Evolutionary conservation across 768 basidiomycete genomes (phyloP).

Genomic region (Mycena rebaudengoi): DNA sequence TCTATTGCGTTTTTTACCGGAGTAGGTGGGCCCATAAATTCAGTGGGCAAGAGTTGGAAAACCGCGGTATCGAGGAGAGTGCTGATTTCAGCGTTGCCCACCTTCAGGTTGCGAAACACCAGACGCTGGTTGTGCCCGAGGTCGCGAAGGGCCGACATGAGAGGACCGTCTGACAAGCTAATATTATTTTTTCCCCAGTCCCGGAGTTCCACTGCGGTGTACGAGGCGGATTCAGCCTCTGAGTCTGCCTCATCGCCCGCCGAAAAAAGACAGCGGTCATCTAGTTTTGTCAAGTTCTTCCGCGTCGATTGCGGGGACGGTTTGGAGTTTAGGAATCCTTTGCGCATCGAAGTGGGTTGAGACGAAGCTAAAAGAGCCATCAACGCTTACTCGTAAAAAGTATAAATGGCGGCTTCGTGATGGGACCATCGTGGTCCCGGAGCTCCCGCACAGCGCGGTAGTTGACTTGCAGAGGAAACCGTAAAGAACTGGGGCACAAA

Average conservation of each 20-base stretch:
- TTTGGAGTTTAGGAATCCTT: not conserved
- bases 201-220: slow-evolving; percentile 11
- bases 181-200: slow-evolving; percentile 15
- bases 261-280: slow-evolving; percentile 15
- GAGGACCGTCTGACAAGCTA: slow-evolving; percentile 11
- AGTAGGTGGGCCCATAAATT: slow-evolving; percentile 3
- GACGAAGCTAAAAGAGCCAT: not conserved
- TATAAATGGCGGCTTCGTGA: not conserved
- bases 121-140: slow-evolving; percentile 19
- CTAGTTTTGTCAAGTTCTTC: slow-evolving; percentile 11
- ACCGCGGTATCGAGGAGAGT: slow-evolving; percentile 19
- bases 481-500: too few species aligned
- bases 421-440: too few species aligned
- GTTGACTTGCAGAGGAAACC: too few species aligned
- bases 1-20: slow-evolving; percentile 20
- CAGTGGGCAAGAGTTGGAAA: slow-evolving; percentile 9
- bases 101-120: slow-evolving; percentile 22
- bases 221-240: not conserved
- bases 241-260: not conserved
- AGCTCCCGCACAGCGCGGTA: too few species aligned
- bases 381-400: not conserved
- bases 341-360: slow-evolving; percentile 10
- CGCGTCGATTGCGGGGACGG: slow-evolving; percentile 20
- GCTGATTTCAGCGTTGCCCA: slow-evolving; percentile 19
- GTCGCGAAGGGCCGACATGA: not conserved